Conservation (phyloP, 495 filamentous ascomycete genomes). For the Neurospora cerealis region DNA sequence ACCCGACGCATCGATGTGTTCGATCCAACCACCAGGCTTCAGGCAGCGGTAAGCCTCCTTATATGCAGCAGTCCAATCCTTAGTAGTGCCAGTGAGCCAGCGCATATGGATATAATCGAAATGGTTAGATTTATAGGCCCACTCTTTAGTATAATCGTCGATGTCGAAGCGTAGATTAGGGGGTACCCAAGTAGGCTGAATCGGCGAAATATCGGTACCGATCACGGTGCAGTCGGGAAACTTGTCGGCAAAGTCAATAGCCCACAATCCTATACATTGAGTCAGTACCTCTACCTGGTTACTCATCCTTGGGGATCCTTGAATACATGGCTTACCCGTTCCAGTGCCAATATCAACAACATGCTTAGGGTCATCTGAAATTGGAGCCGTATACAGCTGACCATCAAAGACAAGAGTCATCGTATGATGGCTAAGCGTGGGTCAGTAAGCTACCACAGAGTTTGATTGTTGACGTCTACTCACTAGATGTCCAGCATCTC, state of each 20-base stretch:
- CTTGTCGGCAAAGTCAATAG: neutral
- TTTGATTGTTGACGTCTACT: too few species aligned
- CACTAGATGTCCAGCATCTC: too few species aligned
- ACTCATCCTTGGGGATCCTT: neutral
- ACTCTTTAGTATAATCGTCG: constrained; percentile 33
- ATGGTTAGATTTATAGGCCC: too few species aligned
- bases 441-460: too few species aligned
- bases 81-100: too few species aligned
- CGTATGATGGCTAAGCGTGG: neutral
- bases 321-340: constrained; percentile 2
- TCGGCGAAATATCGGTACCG: constrained; percentile 55
- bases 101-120: too few species aligned
- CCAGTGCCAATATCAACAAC: constrained; percentile 13
- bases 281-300: neutral
- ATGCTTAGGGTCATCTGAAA: constrained; percentile 2
- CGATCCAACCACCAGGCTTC: constrained; percentile 28
- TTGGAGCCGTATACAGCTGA: constrained; percentile 4
- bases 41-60: constrained; percentile 14
- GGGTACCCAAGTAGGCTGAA: constrained; percentile 38
- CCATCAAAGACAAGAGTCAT: constrained; percentile 4
- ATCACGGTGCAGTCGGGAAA: constrained; percentile 40
- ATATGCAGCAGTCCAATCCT: too few species aligned
- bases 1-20: constrained; percentile 10
- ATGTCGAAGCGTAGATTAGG: constrained; percentile 40
- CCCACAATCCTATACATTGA: neutral